Conservation (phyloP, 2,329 filamentous ascomycete species). For the Neofusicoccum kwambonambiense region DNA sequence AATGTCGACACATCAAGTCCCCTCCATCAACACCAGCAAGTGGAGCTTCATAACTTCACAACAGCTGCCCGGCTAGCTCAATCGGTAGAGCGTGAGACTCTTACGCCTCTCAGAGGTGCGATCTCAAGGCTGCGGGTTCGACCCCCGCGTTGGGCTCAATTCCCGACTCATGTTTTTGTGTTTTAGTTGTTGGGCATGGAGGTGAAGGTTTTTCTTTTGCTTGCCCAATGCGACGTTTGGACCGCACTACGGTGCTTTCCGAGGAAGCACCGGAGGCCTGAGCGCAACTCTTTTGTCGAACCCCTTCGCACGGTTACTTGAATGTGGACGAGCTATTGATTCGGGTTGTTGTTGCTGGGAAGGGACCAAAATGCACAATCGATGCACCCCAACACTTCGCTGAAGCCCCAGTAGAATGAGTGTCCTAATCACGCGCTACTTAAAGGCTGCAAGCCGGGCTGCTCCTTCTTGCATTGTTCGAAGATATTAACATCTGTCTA, state of each 20-base stretch:
- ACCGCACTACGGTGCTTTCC: not conserved
- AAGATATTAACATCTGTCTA: too few species aligned
- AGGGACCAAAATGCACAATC: too few species aligned
- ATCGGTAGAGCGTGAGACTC: constrained; percentile 45
- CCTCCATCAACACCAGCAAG: too few species aligned
- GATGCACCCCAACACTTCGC: too few species aligned
- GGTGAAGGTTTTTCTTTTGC: not conserved
- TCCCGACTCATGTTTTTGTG: constrained; percentile 13
- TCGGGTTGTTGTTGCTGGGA: too few species aligned
- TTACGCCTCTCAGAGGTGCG: constrained; percentile 23
- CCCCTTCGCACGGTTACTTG: too few species aligned
- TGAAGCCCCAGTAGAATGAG: too few species aligned
- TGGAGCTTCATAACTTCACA: not conserved
- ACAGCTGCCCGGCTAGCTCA: constrained; percentile 26
- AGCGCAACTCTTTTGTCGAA: not conserved
- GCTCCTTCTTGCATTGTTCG: too few species aligned
- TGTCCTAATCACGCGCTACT: too few species aligned
- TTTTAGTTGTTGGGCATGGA: not conserved
- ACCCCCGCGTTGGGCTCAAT: constrained; percentile 20
- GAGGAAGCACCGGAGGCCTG: not conserved
- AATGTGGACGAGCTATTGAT: too few species aligned
- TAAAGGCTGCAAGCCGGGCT: too few species aligned
- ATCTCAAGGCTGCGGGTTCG: constrained; percentile 20
- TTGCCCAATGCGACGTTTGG: not conserved
- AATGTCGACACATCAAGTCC: too few species aligned